Conservation (phyloP, 352 stramenopile genomes). For the Globisporangium abappressorium region DNA sequence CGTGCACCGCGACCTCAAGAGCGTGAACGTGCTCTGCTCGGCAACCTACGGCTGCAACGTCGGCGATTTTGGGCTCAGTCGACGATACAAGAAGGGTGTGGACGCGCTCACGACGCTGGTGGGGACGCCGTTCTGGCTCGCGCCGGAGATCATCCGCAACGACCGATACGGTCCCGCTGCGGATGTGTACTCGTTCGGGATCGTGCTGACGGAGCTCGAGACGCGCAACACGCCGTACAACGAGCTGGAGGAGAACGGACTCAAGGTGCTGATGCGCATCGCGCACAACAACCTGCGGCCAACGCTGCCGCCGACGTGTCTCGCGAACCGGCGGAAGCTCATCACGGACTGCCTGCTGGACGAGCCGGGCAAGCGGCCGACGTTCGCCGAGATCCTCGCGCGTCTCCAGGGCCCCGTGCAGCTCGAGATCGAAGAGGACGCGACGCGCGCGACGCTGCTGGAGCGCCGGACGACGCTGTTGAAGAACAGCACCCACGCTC, state of each 20-base stretch:
- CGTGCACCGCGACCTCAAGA: constrained; percentile 87
- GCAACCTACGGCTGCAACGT: constrained; percentile 88
- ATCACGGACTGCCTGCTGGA: constrained; percentile 77
- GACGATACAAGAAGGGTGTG: constrained; percentile 73
- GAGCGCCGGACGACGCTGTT: constrained; percentile 25
- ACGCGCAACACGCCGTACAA: constrained; percentile 82
- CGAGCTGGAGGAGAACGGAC: constrained; percentile 58
- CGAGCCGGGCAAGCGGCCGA: constrained; percentile 50
- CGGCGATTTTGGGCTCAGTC: constrained; percentile 83
- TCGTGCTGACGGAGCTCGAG: constrained; percentile 86
- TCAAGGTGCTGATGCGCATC: constrained; percentile 82
- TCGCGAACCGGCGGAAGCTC: constrained; percentile 51
- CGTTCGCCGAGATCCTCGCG: constrained; percentile 69
- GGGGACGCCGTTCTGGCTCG: constrained; percentile 85
- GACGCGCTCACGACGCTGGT: constrained; percentile 84
- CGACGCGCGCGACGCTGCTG: constrained; percentile 23
- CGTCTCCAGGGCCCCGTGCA: constrained; percentile 76
- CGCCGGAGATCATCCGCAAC: constrained; percentile 86
- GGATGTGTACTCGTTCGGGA: constrained; percentile 89
- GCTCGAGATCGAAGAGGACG: constrained; percentile 70
- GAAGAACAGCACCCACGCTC: constrained; percentile 3
- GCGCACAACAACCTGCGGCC: constrained; percentile 69
- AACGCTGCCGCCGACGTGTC: constrained; percentile 60
- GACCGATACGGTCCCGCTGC: constrained; percentile 76
- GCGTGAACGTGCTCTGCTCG: constrained; percentile 87